These are phyloP conservation scores for Aureobasidium subglaciale DNA, from an alignment of 2,329 filamentous ascomycete genomes.

Conservation along the genomic window DNA sequence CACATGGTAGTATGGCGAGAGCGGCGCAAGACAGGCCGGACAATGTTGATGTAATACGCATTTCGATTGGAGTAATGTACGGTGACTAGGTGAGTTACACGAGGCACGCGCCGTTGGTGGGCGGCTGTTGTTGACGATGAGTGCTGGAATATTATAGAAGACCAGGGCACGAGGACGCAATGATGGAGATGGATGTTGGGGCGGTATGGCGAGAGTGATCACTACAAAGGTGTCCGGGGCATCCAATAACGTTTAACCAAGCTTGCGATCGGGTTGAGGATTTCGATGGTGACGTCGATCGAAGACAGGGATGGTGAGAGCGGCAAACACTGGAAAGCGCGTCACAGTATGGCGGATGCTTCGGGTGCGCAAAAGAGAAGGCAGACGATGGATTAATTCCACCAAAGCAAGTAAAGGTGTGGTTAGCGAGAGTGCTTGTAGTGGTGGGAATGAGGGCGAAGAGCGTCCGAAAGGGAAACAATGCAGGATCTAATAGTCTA, in stretches of 20 bases:
- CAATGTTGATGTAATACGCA: slow-evolving; percentile 17
- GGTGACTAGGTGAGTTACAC: neutral
- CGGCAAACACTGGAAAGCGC: neutral
- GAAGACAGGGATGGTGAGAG: slow-evolving; percentile 7
- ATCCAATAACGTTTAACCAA: neutral
- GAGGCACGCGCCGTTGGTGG: neutral
- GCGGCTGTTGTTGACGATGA: neutral
- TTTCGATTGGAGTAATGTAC: slow-evolving; percentile 11
- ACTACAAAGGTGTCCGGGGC: neutral
- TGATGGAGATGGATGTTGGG: neutral
- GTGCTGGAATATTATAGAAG: neutral
- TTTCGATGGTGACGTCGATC: slow-evolving; percentile 8
- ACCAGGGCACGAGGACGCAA: neutral
- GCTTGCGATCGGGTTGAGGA: neutral
- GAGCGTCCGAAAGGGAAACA: neutral
- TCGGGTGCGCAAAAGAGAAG: neutral
- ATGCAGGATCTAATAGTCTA: slow-evolving; percentile 2
- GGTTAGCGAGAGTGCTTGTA: neutral
- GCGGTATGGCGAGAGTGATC: neutral
- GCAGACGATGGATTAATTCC: neutral
- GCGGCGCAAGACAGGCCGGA: slow-evolving; percentile 16
- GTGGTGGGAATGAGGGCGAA: neutral
- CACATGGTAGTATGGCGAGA: slow-evolving; percentile 18
- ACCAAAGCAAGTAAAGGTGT: neutral
- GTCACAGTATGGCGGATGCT: neutral